These are phyloP conservation scores for Fonsecaea pedrosoi DNA, from an alignment of 2,329 filamentous ascomycete species.

Conservation along the genomic window DNA sequence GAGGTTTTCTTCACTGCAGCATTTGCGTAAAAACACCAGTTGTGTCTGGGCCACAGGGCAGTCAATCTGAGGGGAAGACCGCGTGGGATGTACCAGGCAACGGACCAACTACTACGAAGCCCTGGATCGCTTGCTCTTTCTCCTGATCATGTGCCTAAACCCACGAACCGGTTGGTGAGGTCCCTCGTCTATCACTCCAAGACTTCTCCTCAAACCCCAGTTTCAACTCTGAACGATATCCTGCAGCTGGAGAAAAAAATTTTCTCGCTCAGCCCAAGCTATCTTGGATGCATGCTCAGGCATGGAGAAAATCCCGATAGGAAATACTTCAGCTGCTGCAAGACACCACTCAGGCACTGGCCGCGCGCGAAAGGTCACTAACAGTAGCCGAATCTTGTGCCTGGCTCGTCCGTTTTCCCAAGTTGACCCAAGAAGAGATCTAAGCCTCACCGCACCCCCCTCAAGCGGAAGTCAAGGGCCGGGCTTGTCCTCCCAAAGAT, in stretches of 20 bases:
- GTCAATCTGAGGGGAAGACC: constrained; percentile 3
- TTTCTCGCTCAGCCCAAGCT: constrained; percentile 8
- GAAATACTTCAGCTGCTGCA: constrained; percentile 13
- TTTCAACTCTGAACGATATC: neutral
- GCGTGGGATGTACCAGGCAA: constrained; percentile 8
- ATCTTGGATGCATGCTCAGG: neutral
- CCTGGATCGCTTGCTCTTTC: constrained; percentile 7
- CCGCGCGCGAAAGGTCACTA: neutral
- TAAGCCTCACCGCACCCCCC: constrained; percentile 1
- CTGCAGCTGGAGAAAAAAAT: constrained; percentile 9
- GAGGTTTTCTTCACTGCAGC: constrained; percentile 26
- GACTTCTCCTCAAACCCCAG: neutral
- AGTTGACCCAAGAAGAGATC: neutral
- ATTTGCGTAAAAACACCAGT: constrained; percentile 25
- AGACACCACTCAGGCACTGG: constrained; percentile 13
- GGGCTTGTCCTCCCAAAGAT: constrained; percentile 3
- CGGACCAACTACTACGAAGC: constrained; percentile 1
- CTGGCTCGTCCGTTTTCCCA: constrained; percentile 13
- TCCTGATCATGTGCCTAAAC: constrained; percentile 16
- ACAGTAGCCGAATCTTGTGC: constrained; percentile 19
- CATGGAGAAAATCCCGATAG: constrained; percentile 2
- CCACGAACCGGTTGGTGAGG: neutral
- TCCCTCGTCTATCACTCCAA: neutral
- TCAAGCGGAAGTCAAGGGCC: neutral
- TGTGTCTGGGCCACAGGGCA: constrained; percentile 2